phyloP scores from a whole-genome alignment of 2,329 filamentous ascomycete genomes.

The Didymella lethalis region DNA sequence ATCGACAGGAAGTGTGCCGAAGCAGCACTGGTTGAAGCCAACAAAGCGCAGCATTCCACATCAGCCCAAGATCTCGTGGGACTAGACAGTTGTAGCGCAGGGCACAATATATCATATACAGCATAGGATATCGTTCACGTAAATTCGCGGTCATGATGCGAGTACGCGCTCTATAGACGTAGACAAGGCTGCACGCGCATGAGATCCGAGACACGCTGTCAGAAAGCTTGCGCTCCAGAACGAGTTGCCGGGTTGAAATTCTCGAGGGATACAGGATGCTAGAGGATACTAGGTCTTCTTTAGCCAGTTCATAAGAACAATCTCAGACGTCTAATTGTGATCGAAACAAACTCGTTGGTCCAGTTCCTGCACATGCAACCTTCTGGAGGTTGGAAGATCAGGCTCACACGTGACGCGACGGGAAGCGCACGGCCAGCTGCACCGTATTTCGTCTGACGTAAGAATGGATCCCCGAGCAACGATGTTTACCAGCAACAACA shows the following conservation, averaged over 20 bases:
- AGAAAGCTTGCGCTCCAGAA: background rate
- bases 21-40: background rate
- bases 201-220: background rate
- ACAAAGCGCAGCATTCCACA: background rate
- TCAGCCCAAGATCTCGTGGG: background rate
- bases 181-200: background rate
- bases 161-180: background rate
- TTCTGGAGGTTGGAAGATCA: background rate
- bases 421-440: constrained; percentile 13
- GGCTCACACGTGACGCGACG: constrained; percentile 4
- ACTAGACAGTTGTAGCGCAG: background rate
- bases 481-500: constrained; percentile 22
- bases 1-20: background rate
- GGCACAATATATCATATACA: background rate
- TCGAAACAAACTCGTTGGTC: too few species aligned
- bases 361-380: too few species aligned
- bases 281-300: background rate
- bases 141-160: background rate
- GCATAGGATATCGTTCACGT: background rate
- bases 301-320: background rate
- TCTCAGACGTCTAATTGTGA: background rate
- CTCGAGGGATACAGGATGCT: background rate
- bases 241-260: background rate
- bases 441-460: constrained; percentile 15
- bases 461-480: constrained; percentile 17